A percentile compares a stretch with the other conserved stretches of the same genome.
phyloP scores from a whole-genome alignment of 345 rosid species.

The Eucalyptus erythrocorys region DNA sequence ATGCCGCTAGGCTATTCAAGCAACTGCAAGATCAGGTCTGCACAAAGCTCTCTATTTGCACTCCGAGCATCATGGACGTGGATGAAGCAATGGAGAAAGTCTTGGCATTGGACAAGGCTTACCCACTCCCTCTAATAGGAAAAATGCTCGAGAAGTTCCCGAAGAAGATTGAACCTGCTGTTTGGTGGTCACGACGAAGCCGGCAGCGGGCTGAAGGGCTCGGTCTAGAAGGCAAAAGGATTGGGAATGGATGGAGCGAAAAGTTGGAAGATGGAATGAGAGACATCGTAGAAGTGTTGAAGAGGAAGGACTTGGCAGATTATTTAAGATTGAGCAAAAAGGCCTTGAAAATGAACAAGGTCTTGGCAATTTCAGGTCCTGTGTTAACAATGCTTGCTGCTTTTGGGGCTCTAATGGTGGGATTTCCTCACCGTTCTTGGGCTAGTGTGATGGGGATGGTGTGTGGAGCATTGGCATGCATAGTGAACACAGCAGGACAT shows the following conservation, averaged over 20 bases:
- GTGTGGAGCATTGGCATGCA: constrained; percentile 26
- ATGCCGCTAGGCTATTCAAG: constrained; percentile 35
- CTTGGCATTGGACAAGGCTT: constrained; percentile 39
- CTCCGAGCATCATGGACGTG: constrained; percentile 14
- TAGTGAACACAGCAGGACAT: constrained; percentile 29
- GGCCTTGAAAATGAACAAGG: constrained; percentile 25
- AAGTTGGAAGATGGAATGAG: constrained; percentile 33
- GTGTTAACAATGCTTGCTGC: constrained; percentile 28
- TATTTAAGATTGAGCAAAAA: constrained; percentile 21
- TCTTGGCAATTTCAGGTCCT: constrained; percentile 35
- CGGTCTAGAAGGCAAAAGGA: not conserved
- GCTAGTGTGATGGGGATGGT: constrained; percentile 14
- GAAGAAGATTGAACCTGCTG: constrained; percentile 20
- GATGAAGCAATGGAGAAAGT: constrained; percentile 28
- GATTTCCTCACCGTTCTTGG: not conserved
- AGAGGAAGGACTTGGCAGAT: constrained; percentile 28
- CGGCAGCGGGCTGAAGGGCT: not conserved
- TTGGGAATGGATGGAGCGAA: constrained; percentile 23
- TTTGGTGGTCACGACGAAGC: constrained; percentile 31
- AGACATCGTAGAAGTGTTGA: constrained; percentile 8
- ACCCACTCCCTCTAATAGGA: constrained; percentile 44
- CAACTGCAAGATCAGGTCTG: constrained; percentile 25
- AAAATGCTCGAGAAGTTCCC: constrained; percentile 46
- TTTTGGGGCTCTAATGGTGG: constrained; percentile 18
- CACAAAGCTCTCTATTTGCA: constrained; percentile 6